Evolutionary conservation across 441 rosid species (phyloP), one percentile per base, ranked within the genome.

Genomic region (Arabidopsis lyrata): DNA sequence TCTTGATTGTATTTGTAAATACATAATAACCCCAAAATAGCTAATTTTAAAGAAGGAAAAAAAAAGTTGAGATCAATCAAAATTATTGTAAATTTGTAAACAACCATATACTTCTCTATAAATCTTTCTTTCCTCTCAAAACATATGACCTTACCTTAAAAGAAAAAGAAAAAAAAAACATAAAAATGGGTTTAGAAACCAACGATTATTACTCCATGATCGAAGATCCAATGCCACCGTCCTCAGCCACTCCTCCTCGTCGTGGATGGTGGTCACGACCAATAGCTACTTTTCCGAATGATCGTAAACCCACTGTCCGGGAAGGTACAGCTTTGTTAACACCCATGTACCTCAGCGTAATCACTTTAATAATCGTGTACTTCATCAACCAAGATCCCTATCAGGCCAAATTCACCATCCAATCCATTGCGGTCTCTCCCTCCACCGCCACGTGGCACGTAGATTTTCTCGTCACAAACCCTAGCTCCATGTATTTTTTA

Each of bases 181-280:
- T 24, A 24, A 24, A 24, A 41, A 68, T 68, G 73, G 54, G 1
- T 55, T 55, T 20, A 8, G 44, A 42, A 39, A 41, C 16, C 39
- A 41, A 44, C 27, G 27, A 24, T 24, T 24, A 24, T 24, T 24
- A 24, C 27, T 24, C 27, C 0, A 24, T 24, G 27, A 4, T 5
- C 22, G 22, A 16, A 47, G 16, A 44, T 42, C 14, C 14, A 36
- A 27, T 60, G 27, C 32, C 66, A 70, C 57, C 50, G 66, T 32
- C 66, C n/a, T 71, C 75, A 2, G 31, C 39, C 42, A 16, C 38
- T 52, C 27, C 27, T 47, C 5, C 9, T 24, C 57, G 5, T 52
- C 2, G 55, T 44, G 27, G 48, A 44, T 72, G 76, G 76, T 72
- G 76, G 76, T 32, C 36, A 14, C 76, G 76, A 32, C 70, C 76